Percentiles rank a stretch among this genome's conserved stretches.
Conservation (phyloP, 805 yeast species). For the Lachancea quebecensis region DNA sequence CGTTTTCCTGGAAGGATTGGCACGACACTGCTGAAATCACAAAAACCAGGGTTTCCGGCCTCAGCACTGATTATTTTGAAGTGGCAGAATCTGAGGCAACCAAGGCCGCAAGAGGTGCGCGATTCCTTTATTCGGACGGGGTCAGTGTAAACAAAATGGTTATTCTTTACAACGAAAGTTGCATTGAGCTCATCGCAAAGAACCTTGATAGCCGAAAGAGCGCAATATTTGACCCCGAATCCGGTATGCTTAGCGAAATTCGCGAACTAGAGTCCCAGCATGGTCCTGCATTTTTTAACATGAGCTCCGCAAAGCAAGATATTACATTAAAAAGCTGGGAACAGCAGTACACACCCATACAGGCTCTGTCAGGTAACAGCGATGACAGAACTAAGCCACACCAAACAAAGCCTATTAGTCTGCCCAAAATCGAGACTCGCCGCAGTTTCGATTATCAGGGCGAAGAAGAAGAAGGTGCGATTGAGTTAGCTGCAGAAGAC, state of each 20-base stretch:
- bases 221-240: slow-evolving; percentile 1
- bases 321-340: background rate
- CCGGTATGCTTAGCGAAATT: background rate
- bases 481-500: background rate
- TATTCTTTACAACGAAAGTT: background rate
- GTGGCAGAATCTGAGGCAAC: background rate
- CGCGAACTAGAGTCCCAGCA: background rate
- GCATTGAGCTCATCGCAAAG: background rate
- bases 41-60: background rate
- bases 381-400: no score
- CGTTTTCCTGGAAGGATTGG: slow-evolving; percentile 12
- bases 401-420: no score
- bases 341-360: no score
- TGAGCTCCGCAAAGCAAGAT: background rate
- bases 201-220: background rate
- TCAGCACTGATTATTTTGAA: background rate
- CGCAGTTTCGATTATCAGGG: background rate
- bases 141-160: slow-evolving; percentile 1
- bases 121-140: background rate
- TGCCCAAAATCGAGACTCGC: background rate
- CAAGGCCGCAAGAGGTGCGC: background rate
- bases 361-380: no score
- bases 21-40: background rate
- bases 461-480: background rate
- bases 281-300: background rate